Conservation (phyloP, 2,329 filamentous ascomycete species). For the Gremmenia infestans region DNA sequence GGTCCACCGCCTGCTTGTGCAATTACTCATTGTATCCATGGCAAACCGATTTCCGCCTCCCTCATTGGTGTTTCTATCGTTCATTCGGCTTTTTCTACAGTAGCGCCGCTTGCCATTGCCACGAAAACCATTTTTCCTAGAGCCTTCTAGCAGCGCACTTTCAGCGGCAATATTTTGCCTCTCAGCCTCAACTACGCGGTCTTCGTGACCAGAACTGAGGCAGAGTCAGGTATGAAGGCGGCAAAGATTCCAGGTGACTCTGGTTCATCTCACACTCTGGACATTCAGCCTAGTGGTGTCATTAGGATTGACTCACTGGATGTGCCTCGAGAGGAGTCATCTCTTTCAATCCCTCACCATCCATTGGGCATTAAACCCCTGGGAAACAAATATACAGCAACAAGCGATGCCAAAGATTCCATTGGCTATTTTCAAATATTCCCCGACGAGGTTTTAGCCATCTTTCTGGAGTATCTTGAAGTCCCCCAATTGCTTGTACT, state of each 20-base stretch:
- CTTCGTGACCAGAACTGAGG: neutral
- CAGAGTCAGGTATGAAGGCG: constrained; percentile 14
- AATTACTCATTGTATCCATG: no score
- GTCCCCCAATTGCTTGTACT: constrained; percentile 55
- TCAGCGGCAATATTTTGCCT: neutral
- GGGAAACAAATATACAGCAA: constrained; percentile 72
- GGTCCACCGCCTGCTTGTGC: no score
- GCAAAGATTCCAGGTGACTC: constrained; percentile 14
- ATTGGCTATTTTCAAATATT: constrained; percentile 63
- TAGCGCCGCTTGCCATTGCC: neutral
- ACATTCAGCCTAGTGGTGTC: constrained; percentile 16
- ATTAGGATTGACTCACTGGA: constrained; percentile 23
- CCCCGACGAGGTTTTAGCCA: constrained; percentile 75
- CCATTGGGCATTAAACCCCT: constrained; percentile 80
- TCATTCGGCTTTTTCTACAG: neutral
- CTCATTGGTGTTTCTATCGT: neutral
- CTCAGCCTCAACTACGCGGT: neutral
- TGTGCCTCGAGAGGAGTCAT: constrained; percentile 35
- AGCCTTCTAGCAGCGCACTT: neutral
- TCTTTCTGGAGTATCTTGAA: constrained; percentile 72
- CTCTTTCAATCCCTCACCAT: constrained; percentile 64
- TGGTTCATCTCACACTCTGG: constrained; percentile 6
- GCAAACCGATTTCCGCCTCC: neutral
- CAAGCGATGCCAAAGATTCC: constrained; percentile 59
- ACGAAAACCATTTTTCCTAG: neutral